These are phyloP conservation scores for Hypholoma sublateritium DNA, from an alignment of 768 basidiomycete genomes.

Conservation along the genomic window DNA sequence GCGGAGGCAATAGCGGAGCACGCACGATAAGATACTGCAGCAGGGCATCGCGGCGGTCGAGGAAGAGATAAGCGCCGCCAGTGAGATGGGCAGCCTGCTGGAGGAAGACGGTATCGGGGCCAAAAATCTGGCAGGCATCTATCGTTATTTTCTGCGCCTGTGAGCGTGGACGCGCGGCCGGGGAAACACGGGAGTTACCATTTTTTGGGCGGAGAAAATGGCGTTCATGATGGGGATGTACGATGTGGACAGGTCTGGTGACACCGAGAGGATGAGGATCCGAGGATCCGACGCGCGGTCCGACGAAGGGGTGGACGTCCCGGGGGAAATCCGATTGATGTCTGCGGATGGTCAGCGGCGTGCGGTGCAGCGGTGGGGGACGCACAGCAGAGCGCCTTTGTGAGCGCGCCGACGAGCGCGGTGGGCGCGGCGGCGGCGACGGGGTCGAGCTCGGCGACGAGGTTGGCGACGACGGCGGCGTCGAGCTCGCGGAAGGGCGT, in stretches of 20 bases:
- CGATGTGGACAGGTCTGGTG: constrained; percentile 83
- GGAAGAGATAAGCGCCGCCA: constrained; percentile 87
- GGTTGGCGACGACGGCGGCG: constrained; percentile 57
- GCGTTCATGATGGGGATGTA: constrained; percentile 99
- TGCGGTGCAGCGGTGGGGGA: constrained; percentile 14
- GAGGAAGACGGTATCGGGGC: constrained; percentile 89
- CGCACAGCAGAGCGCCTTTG: constrained; percentile 90
- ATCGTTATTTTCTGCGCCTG: constrained; percentile 85
- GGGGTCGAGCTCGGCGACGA: constrained; percentile 61
- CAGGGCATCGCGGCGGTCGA: constrained; percentile 79
- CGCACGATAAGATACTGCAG: constrained; percentile 88
- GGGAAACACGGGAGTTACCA: constrained; percentile 48
- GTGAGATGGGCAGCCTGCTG: constrained; percentile 98
- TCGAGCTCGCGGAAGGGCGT: constrained; percentile 82
- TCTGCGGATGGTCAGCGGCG: constrained; percentile 23
- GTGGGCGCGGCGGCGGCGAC: constrained; percentile 42
- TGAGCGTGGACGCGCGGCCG: constrained; percentile 8
- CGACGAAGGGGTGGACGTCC: constrained; percentile 23
- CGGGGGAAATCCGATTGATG: constrained; percentile 37
- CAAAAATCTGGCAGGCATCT: constrained; percentile 91
- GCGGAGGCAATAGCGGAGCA: constrained; percentile 8
- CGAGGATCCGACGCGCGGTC: constrained; percentile 33
- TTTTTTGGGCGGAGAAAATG: constrained; percentile 98
- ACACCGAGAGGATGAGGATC: constrained; percentile 80
- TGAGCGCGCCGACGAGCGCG: constrained; percentile 84